A percentile compares a stretch with the other conserved stretches of the same genome.
phyloP scores from a whole-genome alignment of 2,329 filamentous ascomycete genomes.

The Penicillium glabrum region DNA sequence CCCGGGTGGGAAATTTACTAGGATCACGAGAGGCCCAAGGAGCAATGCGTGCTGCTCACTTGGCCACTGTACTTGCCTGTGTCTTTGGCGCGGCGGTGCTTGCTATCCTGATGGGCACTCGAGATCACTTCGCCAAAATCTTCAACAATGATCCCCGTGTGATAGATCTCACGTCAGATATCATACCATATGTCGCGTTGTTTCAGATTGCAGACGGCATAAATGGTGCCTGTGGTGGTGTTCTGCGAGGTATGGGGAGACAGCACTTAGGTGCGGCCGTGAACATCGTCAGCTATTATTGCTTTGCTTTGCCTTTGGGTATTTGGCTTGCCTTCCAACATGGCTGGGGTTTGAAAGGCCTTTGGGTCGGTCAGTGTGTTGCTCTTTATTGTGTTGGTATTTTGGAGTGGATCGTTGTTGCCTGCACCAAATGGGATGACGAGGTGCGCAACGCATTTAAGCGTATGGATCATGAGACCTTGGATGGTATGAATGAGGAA shows the following conservation, averaged over 20 bases:
- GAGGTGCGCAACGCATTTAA: conserved; percentile 71
- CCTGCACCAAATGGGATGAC: conserved; percentile 71
- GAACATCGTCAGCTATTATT: conserved; percentile 82
- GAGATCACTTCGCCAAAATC: conserved; percentile 70
- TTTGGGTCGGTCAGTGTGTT: conserved; percentile 83
- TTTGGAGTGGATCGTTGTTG: conserved; percentile 77
- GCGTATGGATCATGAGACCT: conserved; percentile 58
- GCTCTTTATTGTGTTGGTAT: conserved; percentile 77
- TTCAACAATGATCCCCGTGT: conserved; percentile 79
- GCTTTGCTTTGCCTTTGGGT: conserved; percentile 75
- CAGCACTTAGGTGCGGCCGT: conserved; percentile 83
- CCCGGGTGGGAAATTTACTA: conserved; percentile 76
- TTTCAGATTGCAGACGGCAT: conserved; percentile 90
- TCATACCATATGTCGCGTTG: conserved; percentile 82
- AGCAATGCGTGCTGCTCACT: conserved; percentile 71
- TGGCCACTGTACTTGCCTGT: conserved; percentile 71
- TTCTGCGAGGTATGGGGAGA: conserved; percentile 77
- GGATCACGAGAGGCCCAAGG: conserved; percentile 66
- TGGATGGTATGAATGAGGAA: conserved; percentile 9
- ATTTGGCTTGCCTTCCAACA: conserved; percentile 77
- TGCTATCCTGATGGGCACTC: conserved; percentile 66
- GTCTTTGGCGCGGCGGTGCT: conserved; percentile 68
- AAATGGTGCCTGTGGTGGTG: conserved; percentile 81
- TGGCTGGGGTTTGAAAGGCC: conserved; percentile 75
- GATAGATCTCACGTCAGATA: conserved; percentile 69